Percentiles rank a stretch among this genome's conserved stretches.
Conservation (phyloP, 768 basidiomycete genomes). For the Tremella yokohamensis region DNA sequence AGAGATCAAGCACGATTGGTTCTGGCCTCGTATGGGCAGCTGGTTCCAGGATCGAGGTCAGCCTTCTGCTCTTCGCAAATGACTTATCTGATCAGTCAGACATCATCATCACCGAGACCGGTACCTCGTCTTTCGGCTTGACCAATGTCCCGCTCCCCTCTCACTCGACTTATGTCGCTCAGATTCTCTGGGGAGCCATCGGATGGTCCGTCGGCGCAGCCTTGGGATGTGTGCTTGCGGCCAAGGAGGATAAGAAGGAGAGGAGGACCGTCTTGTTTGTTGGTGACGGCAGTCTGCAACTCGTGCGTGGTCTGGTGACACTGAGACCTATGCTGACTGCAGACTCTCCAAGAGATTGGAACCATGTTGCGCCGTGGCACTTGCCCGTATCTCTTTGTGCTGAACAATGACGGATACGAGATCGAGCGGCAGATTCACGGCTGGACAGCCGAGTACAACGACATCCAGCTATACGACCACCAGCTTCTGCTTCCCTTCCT, state of each 20-base stretch:
- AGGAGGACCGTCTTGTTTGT: constrained; percentile 76
- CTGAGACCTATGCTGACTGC: not conserved
- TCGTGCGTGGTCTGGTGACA: constrained; percentile 22
- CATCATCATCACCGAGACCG: constrained; percentile 83
- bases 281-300: constrained; percentile 54
- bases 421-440: constrained; percentile 73
- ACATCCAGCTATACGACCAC: constrained; percentile 69
- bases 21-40: constrained; percentile 73
- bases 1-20: constrained; percentile 70
- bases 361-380: constrained; percentile 72
- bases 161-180: constrained; percentile 56
- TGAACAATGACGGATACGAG: constrained; percentile 62
- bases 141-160: constrained; percentile 74
- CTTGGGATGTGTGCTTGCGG: constrained; percentile 77
- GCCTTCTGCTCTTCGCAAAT: not conserved
- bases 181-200: constrained; percentile 84
- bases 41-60: constrained; percentile 67
- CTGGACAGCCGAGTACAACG: constrained; percentile 63
- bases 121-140: constrained; percentile 81
- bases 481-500: constrained; percentile 50
- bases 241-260: constrained; percentile 58
- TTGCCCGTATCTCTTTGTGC: constrained; percentile 73
- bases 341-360: constrained; percentile 66
- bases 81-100: constrained; percentile 38
- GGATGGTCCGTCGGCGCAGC: constrained; percentile 77